Conservation (phyloP, 257 asterid species). For the Primulina huaijiensis region DNA sequence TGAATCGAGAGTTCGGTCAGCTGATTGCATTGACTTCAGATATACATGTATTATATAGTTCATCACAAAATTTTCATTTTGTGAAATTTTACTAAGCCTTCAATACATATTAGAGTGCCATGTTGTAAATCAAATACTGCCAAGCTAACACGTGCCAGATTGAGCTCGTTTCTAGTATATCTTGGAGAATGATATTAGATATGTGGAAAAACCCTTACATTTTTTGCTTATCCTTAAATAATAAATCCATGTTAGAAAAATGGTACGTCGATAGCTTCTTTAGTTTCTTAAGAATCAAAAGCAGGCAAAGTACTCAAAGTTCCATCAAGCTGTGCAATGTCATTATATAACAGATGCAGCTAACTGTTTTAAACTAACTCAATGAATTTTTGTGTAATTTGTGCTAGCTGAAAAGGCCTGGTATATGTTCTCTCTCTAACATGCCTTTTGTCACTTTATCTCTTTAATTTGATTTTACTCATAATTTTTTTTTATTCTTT, state of each 20-base stretch:
- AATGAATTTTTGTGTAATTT: background rate
- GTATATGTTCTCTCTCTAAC: background rate
- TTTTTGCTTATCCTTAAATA: background rate
- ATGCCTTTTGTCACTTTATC: constrained; percentile 9
- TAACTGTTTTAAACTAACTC: background rate
- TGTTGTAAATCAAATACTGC: background rate
- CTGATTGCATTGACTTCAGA: background rate
- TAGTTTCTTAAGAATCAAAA: background rate
- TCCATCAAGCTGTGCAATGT: background rate
- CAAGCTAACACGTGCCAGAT: background rate
- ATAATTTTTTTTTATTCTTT: constrained; percentile 16
- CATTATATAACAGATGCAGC: background rate
- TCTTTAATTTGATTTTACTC: constrained; percentile 5
- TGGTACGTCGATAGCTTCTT: background rate
- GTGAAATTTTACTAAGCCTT: no score
- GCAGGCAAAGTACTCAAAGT: background rate
- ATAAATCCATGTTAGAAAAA: background rate
- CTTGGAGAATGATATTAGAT: background rate
- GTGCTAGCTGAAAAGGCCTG: background rate
- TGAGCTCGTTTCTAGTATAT: background rate
- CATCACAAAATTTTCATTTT: no score
- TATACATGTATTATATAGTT: no score
- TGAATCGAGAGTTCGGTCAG: background rate
- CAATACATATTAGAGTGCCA: background rate
- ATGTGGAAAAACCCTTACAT: background rate